Percentiles rank a stretch among this genome's conserved stretches.
These are phyloP conservation scores for Spathaspora gorwiae DNA, from an alignment of 805 yeast species.

Conservation along the genomic window DNA sequence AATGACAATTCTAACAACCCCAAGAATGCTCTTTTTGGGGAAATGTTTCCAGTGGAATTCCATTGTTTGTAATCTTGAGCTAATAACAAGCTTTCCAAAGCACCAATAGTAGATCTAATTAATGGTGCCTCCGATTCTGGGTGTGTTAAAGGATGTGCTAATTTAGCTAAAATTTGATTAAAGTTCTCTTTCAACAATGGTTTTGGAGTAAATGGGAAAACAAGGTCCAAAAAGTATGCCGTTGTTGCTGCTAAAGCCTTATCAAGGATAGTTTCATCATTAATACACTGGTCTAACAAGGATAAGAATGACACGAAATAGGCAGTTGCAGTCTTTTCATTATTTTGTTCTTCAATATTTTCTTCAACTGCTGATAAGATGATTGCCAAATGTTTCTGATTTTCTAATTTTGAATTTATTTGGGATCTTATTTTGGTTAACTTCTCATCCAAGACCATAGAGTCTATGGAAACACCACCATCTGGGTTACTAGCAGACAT, in stretches of 20 bases:
- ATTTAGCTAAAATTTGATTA: conserved; percentile 67
- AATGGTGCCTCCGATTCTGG: conserved; percentile 74
- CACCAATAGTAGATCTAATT: conserved; percentile 78
- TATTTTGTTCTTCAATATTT: conserved; percentile 64
- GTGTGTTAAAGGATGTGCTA: conserved; percentile 76
- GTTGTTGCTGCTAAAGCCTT: conserved; percentile 65
- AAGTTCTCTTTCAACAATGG: conserved; percentile 69
- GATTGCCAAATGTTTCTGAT: conserved; percentile 81
- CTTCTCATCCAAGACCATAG: conserved; percentile 56
- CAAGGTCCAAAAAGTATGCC: conserved; percentile 75
- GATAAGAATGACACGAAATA: conserved; percentile 83
- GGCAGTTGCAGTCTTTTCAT: conserved; percentile 64
- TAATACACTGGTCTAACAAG: conserved; percentile 68
- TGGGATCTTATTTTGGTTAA: conserved; percentile 68
- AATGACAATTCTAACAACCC: conserved; percentile 74
- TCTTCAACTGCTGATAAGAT: conserved; percentile 89
- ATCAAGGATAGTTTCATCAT: conserved; percentile 50
- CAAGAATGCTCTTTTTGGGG: conserved; percentile 78
- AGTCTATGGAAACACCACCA: conserved; percentile 30
- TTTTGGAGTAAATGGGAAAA: conserved; percentile 70
- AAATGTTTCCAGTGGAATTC: conserved; percentile 51
- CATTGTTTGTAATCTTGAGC: conserved; percentile 82
- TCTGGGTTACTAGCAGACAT: conserved; percentile 35
- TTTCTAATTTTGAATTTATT: conserved; percentile 71
- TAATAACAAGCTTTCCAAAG: conserved; percentile 69